Base-by-base conservation (phyloP, 2,329 filamentous ascomycete genomes). In the Fusarium sp. region DNA sequence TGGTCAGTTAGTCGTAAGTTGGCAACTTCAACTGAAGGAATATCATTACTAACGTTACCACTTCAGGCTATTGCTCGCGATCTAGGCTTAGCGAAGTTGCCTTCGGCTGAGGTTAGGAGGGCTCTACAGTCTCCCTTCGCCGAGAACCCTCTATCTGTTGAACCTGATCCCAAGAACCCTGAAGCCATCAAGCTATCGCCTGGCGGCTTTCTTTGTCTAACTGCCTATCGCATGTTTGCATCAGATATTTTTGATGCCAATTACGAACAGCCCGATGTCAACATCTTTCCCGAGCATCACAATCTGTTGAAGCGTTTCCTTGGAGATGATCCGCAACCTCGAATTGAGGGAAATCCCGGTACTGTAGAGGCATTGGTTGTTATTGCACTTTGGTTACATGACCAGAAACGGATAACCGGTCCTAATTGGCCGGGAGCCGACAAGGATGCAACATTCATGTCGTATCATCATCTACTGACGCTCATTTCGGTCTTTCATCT, bases 1-100 rank as follows among this genome's bases (percentile, higher is more conserved):
- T n/a, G 90, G 91, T 0, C 88, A 93, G 70, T 77, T 93, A 24
- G 88, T 88, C 61, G 87, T 89, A 77, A 74, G 84, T 80, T 36
- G 7, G 7, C 8, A 24, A 15, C 15, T 29, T 22, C 11, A 15
- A 13, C 12, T 10, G 10, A 28, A 31, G 11, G 9, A 22, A 4
- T 53, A 9, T 3, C 25, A 10, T 43, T 44, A 9, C 63, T 73
- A 53, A 73, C 29, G 25, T 67, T 7, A 11, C 29, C 12, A 46
- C 7, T n/a, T 15, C 53, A 88, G 79, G 86, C 88, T 15, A 79
- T 92, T 49, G 84, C 88, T 13, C 81, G 85, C 48, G 87, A 90
- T 70, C 74, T 90, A 3, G 85, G 84, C 10, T 71, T 90, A 11
- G 77, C 79, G 7, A 77, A 80, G 32, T 77, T 79, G 28, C 76